phyloP scores from a whole-genome alignment of 768 basidiomycete genomes.

The Russula ochroleuca region DNA sequence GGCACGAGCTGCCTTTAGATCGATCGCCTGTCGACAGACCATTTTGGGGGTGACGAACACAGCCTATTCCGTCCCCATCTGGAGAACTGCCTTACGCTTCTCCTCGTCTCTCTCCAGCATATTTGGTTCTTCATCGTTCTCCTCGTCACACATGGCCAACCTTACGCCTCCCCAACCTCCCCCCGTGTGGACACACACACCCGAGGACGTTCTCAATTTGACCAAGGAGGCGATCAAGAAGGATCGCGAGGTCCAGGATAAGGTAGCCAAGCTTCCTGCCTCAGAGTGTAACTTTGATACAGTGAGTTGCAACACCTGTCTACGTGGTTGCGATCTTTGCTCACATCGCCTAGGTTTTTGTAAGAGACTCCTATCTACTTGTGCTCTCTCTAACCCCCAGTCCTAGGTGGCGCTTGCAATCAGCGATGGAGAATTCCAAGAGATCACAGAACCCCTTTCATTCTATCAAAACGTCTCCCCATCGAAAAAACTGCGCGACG shows the following conservation, averaged over 20 bases:
- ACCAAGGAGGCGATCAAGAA: slow-evolving; percentile 57
- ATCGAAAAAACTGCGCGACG: slow-evolving; percentile 72
- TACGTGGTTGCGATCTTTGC: slow-evolving; percentile 4
- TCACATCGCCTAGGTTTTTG: slow-evolving; percentile 54
- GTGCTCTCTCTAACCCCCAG: slow-evolving; percentile 28
- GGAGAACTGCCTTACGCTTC: slow-evolving; percentile 4
- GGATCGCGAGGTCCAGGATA: slow-evolving; percentile 53
- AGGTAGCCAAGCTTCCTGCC: slow-evolving; percentile 52
- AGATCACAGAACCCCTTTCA: slow-evolving; percentile 52
- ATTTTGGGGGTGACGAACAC: slow-evolving; percentile 6
- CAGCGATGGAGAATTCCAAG: slow-evolving; percentile 53
- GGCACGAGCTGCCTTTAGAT: slow-evolving; percentile 6
- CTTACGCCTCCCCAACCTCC: slow-evolving; percentile 62
- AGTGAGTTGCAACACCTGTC: slow-evolving; percentile 40
- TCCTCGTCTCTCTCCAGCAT: slow-evolving; percentile 11
- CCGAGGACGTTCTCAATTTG: slow-evolving; percentile 46
- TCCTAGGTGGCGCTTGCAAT: slow-evolving; percentile 54
- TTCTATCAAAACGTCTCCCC: slow-evolving; percentile 44
- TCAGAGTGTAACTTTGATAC: slow-evolving; percentile 62
- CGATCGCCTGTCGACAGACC: slow-evolving; percentile 3
- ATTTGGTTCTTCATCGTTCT: slow-evolving; percentile 7
- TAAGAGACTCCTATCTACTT: slow-evolving; percentile 40
- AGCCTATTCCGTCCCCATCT: neutral
- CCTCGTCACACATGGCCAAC: slow-evolving; percentile 38
- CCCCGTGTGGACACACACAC: slow-evolving; percentile 61